Conservation (phyloP, 2,329 filamentous ascomycete genomes). For the Fusarium sp. region DNA sequence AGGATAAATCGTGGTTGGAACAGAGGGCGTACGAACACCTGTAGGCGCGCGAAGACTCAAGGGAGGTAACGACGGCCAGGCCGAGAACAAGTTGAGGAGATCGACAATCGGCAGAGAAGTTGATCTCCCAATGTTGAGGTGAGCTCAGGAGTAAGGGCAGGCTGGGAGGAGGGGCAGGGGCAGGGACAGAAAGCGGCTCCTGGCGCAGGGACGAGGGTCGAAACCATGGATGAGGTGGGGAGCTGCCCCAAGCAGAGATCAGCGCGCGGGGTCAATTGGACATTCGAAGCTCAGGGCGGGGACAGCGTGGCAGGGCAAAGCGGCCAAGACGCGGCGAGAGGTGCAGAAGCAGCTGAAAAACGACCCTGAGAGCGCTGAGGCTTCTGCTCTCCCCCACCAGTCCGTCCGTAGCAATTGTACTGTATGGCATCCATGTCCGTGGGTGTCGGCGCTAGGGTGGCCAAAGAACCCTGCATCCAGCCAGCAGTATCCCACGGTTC, state of each 20-base stretch:
- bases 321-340: background rate
- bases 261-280: conserved; percentile 15
- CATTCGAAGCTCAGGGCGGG: conserved; percentile 2
- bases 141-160: background rate
- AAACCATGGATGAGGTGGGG: background rate
- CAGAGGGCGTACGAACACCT: too few species aligned
- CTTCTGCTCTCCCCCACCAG: background rate
- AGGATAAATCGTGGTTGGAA: background rate
- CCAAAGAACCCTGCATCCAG: background rate
- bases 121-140: background rate
- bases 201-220: background rate
- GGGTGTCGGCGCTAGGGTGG: background rate
- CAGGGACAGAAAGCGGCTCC: background rate
- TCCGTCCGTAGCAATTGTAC: background rate
- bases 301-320: conserved; percentile 1
- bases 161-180: background rate
- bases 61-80: background rate
- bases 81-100: background rate
- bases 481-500: background rate
- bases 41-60: background rate
- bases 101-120: background rate
- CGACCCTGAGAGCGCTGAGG: background rate
- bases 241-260: conserved; percentile 12
- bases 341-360: conserved; percentile 4
- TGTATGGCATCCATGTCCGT: background rate